These are phyloP conservation scores for Seiridium unicorne DNA, from an alignment of 2,329 filamentous ascomycete genomes.

Conservation along the genomic window DNA sequence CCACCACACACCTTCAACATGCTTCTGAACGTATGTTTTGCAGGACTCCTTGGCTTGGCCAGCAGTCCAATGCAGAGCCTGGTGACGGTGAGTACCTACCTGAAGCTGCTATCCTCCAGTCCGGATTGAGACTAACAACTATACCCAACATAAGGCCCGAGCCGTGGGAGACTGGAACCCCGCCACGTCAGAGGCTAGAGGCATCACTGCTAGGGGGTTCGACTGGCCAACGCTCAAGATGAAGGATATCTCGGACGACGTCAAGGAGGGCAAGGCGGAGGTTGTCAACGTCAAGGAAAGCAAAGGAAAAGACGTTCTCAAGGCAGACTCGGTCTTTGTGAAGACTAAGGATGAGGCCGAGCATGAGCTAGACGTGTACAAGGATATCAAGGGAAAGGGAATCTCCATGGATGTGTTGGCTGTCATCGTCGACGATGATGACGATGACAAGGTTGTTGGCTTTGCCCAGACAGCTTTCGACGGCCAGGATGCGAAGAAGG, in stretches of 20 bases:
- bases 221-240: neutral
- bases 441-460: neutral
- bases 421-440: neutral
- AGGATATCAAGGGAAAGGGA: neutral
- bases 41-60: neutral
- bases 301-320: neutral
- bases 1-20: neutral
- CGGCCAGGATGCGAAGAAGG: neutral
- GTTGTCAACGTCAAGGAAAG: neutral
- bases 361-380: neutral
- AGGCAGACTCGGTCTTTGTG: neutral
- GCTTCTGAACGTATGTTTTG: neutral
- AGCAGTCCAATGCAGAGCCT: neutral
- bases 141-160: neutral
- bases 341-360: neutral
- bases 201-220: neutral
- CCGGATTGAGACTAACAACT: neutral
- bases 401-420: neutral
- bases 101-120: neutral
- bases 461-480: neutral
- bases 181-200: neutral
- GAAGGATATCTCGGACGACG: neutral
- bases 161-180: neutral
- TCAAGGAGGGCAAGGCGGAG: neutral
- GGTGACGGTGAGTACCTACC: neutral